phyloP scores from a whole-genome alignment of 2,329 filamentous ascomycete genomes.

The Beauveria scarabaeidicola region DNA sequence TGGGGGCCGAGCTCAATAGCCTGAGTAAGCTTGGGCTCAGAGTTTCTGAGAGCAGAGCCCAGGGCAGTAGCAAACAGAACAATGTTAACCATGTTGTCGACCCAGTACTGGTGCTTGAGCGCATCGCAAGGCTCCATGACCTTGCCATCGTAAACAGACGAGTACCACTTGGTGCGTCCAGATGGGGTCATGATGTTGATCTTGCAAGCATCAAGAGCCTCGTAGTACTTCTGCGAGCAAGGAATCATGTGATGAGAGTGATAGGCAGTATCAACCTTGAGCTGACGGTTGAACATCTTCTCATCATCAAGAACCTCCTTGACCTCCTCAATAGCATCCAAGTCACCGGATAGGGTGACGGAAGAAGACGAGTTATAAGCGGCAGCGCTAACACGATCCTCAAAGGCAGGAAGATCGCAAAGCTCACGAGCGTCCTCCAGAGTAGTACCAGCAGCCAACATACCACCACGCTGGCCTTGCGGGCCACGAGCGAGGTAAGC shows the following conservation, averaged over 20 bases:
- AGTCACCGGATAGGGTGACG: constrained; percentile 17
- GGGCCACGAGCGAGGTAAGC: constrained; percentile 9
- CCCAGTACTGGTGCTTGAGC: constrained; percentile 24
- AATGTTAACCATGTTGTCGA: constrained; percentile 26
- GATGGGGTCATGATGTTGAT: constrained; percentile 8
- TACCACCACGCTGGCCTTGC: constrained; percentile 13
- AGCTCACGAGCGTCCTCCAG: constrained; percentile 14
- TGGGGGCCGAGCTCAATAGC: constrained; percentile 42
- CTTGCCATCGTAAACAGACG: constrained; percentile 14
- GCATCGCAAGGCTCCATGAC: constrained; percentile 11
- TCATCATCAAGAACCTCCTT: constrained; percentile 14
- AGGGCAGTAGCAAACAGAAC: constrained; percentile 27
- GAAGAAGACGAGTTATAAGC: constrained; percentile 19
- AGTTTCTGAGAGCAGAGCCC: constrained; percentile 11
- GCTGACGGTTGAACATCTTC: constrained; percentile 13
- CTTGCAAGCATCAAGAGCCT: constrained; percentile 10
- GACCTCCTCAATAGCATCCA: constrained; percentile 13
- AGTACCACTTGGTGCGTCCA: constrained; percentile 13
- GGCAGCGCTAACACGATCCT: constrained; percentile 17
- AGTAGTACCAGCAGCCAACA: constrained; percentile 17
- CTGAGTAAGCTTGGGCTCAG: constrained; percentile 13
- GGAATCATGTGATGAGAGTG: constrained; percentile 12
- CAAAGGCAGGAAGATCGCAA: constrained; percentile 13
- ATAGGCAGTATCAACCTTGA: constrained; percentile 17
- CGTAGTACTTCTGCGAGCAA: constrained; percentile 10